These are phyloP conservation scores for Botryotinia convoluta DNA, from an alignment of 2,329 filamentous ascomycete species.

Conservation along the genomic window DNA sequence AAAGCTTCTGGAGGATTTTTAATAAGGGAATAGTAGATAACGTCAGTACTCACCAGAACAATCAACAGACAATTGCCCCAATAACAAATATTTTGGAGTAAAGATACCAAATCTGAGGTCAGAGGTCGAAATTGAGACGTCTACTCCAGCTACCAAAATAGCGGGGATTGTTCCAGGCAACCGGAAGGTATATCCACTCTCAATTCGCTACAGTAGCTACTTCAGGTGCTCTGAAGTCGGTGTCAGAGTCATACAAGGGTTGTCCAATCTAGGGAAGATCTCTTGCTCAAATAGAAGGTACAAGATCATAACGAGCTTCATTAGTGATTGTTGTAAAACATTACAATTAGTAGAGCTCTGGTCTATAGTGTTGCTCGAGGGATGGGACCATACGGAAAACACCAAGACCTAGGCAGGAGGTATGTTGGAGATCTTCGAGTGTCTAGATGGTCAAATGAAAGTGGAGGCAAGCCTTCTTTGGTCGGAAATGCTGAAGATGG, in stretches of 20 bases:
- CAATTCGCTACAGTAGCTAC: constrained; percentile 15
- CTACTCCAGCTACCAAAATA: constrained; percentile 11
- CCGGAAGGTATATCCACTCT: constrained; percentile 17
- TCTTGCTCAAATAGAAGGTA: background rate
- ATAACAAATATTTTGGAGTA: background rate
- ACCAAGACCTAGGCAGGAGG: background rate
- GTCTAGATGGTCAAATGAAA: background rate
- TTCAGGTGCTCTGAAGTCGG: constrained; percentile 12
- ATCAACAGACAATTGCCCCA: background rate
- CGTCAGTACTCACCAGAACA: background rate
- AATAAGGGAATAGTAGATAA: background rate
- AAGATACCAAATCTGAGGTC: background rate
- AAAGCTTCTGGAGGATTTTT: background rate
- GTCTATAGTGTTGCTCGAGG: background rate
- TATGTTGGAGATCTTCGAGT: background rate
- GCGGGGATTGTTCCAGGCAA: constrained; percentile 20
- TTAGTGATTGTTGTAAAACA: constrained; percentile 9
- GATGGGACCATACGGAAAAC: background rate
- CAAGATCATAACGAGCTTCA: constrained; percentile 11
- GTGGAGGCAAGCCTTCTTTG: background rate
- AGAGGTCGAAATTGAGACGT: constrained; percentile 12
- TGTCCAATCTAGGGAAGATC: background rate
- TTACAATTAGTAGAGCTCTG: background rate
- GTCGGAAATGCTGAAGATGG: background rate
- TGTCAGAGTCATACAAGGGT: constrained; percentile 4